These are phyloP conservation scores for Cladosporium sp. DNA, from an alignment of 2,329 filamentous ascomycete species.

Conservation along the genomic window DNA sequence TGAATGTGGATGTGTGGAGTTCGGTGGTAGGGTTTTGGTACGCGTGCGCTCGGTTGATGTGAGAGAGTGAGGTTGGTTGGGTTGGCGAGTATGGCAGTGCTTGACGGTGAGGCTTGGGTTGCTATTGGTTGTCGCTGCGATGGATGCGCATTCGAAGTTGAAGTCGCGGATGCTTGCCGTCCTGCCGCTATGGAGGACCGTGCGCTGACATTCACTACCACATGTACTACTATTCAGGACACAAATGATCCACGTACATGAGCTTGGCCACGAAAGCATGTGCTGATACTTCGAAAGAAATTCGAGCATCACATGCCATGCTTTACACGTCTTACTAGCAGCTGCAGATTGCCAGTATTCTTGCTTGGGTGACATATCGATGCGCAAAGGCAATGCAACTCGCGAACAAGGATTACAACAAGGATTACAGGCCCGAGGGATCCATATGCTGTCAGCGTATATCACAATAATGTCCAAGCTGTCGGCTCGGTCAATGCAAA, in stretches of 20 bases:
- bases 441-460: not conserved
- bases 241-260: not conserved
- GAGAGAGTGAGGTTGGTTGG: not conserved
- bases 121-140: not conserved
- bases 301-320: not conserved
- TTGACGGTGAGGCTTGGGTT: not conserved
- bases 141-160: constrained; percentile 8
- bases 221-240: not conserved
- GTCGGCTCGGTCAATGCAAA: not conserved
- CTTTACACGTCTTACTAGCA: not conserved
- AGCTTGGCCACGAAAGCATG: not conserved
- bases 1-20: constrained; percentile 1
- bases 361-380: not conserved
- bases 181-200: not conserved
- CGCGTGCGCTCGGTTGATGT: not conserved
- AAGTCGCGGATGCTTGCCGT: not conserved
- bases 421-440: not conserved
- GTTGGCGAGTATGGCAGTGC: not conserved
- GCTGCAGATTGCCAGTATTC: not conserved
- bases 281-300: not conserved
- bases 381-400: not conserved
- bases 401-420: not conserved
- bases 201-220: not conserved
- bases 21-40: not conserved
- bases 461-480: not conserved